phyloP scores from a whole-genome alignment of 306 rosid genomes.

The Pterocarpus santalinus region DNA sequence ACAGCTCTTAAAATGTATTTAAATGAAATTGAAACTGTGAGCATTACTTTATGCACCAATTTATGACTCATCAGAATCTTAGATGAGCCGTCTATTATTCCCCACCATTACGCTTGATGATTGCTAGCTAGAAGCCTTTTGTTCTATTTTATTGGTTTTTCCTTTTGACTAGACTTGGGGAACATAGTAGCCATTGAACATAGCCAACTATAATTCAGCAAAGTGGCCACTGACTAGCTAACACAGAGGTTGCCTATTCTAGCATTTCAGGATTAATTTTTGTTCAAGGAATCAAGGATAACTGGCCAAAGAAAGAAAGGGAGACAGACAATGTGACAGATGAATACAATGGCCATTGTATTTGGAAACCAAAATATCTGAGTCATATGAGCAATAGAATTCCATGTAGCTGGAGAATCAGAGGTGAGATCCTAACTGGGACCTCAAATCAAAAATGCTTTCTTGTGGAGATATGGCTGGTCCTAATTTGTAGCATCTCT shows the following conservation, averaged over 20 bases:
- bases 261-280: not conserved
- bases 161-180: constrained; percentile 25
- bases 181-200: constrained; percentile 28
- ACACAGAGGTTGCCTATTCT: not conserved
- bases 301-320: not conserved
- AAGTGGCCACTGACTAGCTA: not conserved
- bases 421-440: constrained; percentile 40
- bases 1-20: constrained; percentile 37
- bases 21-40: constrained; percentile 41
- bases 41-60: constrained; percentile 43
- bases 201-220: constrained; percentile 30
- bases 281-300: not conserved
- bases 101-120: constrained; percentile 42
- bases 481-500: constrained; percentile 30
- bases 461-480: constrained; percentile 41
- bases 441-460: constrained; percentile 38
- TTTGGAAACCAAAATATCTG: constrained; percentile 25
- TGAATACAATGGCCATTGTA: not conserved
- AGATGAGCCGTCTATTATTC: constrained; percentile 49
- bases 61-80: constrained; percentile 48
- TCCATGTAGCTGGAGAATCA: constrained; percentile 36
- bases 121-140: constrained; percentile 30
- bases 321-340: not conserved
- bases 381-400: constrained; percentile 26
- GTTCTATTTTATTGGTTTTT: constrained; percentile 29